A percentile compares a stretch with the other conserved stretches of the same genome.
phyloP scores from a whole-genome alignment of 257 asterid species.

The Buddleja alternifolia region DNA sequence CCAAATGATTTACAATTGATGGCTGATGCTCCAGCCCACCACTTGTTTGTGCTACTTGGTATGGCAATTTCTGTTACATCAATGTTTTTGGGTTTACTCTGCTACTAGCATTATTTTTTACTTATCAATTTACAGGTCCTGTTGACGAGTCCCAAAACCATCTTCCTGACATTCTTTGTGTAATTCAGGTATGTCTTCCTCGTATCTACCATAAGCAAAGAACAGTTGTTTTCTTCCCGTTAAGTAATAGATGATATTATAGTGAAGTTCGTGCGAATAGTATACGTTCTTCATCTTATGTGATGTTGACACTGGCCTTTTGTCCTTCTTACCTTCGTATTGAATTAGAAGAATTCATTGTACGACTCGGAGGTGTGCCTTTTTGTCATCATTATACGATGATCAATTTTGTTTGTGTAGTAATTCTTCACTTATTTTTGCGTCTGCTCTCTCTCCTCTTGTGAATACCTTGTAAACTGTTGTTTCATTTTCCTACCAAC shows the following conservation, averaged over 20 bases:
- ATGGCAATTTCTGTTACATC: conserved; percentile 23
- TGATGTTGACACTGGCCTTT: neutral
- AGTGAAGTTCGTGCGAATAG: conserved; percentile 3
- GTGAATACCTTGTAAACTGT: neutral
- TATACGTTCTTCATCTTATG: conserved; percentile 9
- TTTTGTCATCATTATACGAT: neutral
- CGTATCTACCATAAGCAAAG: neutral
- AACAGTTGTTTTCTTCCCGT: neutral
- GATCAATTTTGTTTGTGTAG: neutral
- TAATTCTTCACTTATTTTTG: neutral
- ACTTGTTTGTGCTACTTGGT: conserved; percentile 97
- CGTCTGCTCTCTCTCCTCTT: neutral
- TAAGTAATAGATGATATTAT: conserved; percentile 1
- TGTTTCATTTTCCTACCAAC: neutral
- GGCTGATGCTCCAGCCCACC: conserved; percentile 99
- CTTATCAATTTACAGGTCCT: conserved; percentile 63
- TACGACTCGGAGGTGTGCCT: neutral
- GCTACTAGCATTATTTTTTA: conserved; percentile 20
- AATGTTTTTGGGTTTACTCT: neutral
- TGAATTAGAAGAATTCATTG: conserved; percentile 1
- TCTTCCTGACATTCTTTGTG: conserved; percentile 95
- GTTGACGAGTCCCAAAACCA: conserved; percentile 84
- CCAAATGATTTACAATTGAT: conserved; percentile 93
- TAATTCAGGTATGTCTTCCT: conserved; percentile 67
- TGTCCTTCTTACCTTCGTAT: neutral